Evolutionary conservation across 768 basidiomycete genomes (phyloP).

Genomic region (Paxillus rubicundulus): DNA sequence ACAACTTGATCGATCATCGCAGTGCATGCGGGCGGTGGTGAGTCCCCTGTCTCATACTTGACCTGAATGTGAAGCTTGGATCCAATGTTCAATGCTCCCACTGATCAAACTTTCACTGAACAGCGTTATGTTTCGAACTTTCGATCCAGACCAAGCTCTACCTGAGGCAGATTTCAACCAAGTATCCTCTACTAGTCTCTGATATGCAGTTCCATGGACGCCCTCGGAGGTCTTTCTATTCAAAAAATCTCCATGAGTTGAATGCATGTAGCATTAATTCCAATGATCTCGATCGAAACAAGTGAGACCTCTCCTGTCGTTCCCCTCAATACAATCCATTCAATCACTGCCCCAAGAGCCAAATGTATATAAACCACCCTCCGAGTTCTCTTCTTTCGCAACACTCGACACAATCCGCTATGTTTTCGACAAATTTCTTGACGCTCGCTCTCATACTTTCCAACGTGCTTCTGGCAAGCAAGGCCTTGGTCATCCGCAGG

Average conservation of each 20-base stretch:
- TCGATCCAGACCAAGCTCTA: background rate
- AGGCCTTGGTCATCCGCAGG: constrained; percentile 17
- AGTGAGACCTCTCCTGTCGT: background rate
- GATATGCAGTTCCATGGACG: background rate
- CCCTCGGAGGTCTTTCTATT: background rate
- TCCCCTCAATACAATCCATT: background rate
- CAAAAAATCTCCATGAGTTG: background rate
- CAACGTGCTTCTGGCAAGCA: constrained; percentile 34
- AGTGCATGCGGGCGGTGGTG: too few relatives aligned
- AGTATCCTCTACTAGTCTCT: too few relatives aligned
- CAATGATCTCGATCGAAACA: background rate
- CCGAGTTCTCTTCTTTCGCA: background rate
- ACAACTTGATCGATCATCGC: background rate
- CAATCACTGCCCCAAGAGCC: background rate
- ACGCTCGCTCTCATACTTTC: constrained; percentile 4
- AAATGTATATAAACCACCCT: constrained; percentile 1
- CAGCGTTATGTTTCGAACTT: background rate
- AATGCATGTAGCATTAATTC: background rate
- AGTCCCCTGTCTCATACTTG: too few relatives aligned
- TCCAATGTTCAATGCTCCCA: too few relatives aligned
- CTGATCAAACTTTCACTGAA: background rate
- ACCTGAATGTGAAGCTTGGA: too few relatives aligned
- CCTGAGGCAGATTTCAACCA: background rate
- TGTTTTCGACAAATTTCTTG: constrained; percentile 14
- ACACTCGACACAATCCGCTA: background rate